Evolutionary conservation across 1,284 basidiomycete species (phyloP).

Genomic region (Cryptococcus depauperatus): DNA sequence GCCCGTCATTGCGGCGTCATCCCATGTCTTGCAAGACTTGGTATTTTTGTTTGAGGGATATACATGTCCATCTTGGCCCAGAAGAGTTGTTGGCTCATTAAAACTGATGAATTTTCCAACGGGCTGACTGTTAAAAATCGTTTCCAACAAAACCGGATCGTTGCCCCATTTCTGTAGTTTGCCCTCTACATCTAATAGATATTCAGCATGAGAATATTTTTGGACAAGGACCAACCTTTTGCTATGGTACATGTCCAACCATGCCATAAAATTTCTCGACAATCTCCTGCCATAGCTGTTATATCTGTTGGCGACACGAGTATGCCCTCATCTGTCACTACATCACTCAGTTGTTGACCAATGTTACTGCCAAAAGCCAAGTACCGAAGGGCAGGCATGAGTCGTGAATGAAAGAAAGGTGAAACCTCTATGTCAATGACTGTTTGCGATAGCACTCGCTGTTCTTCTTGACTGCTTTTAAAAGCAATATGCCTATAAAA

Average conservation of each 20-base stretch:
- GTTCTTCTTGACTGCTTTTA: no score
- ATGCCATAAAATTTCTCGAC: constrained; percentile 17
- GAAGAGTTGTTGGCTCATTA: constrained; percentile 8
- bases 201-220: no score
- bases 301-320: constrained; percentile 11
- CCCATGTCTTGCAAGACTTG: constrained; percentile 6
- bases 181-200: no score
- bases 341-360: constrained; percentile 12
- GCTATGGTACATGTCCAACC: constrained; percentile 18
- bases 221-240: no score
- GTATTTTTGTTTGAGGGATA: not conserved
- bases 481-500: no score
- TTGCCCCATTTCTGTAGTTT: no score
- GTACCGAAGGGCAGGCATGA: not conserved
- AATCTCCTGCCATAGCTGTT: not conserved
- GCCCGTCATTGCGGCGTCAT: constrained; percentile 19
- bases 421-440: no score
- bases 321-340: no score
- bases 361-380: constrained; percentile 22
- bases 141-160: no score
- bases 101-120: constrained; percentile 13
- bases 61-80: constrained; percentile 7
- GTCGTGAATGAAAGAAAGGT: no score
- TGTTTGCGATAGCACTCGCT: no score
- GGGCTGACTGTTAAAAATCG: no score